A percentile compares a stretch with the other conserved stretches of the same genome.
Conservation (phyloP, 352 stramenopile species). For the Phytophthora pseudosyringae region DNA sequence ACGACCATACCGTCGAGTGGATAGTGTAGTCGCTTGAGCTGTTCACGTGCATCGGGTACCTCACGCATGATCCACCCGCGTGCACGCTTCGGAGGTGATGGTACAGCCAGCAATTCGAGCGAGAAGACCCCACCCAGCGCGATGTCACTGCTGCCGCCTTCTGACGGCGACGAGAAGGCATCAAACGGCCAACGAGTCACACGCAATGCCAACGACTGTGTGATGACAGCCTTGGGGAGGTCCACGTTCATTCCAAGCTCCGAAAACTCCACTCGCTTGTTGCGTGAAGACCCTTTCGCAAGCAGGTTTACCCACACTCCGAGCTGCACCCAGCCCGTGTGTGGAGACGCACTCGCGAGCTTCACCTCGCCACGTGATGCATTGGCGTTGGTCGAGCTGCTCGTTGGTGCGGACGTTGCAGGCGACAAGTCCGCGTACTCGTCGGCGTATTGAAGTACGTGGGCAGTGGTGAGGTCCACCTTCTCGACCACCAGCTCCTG, state of each 20-base stretch:
- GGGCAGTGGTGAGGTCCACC: conserved; percentile 64
- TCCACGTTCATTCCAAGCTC: conserved; percentile 73
- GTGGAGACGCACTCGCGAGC: conserved; percentile 51
- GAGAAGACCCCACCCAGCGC: conserved; percentile 70
- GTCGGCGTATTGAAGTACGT: conserved; percentile 77
- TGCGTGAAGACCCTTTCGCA: conserved; percentile 73
- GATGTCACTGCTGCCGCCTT: conserved; percentile 35
- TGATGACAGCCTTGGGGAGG: conserved; percentile 78
- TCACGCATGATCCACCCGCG: conserved; percentile 83
- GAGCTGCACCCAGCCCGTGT: conserved; percentile 53
- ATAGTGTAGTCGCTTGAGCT: conserved; percentile 75
- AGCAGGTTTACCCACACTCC: conserved; percentile 80
- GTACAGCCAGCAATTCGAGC: conserved; percentile 73
- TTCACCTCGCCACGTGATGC: conserved; percentile 68
- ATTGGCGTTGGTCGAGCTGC: conserved; percentile 31
- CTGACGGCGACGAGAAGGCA: conserved; percentile 27
- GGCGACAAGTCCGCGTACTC: conserved; percentile 68
- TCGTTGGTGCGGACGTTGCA: background rate
- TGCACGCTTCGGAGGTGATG: conserved; percentile 68
- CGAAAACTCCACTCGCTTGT: conserved; percentile 79
- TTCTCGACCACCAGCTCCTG: conserved; percentile 67
- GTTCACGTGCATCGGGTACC: conserved; percentile 55
- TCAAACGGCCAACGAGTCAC: conserved; percentile 74
- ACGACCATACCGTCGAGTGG: conserved; percentile 77
- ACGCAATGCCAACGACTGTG: conserved; percentile 78